Base-by-base conservation (phyloP, 331 rosid genomes). In the Quercus phellos region DNA sequence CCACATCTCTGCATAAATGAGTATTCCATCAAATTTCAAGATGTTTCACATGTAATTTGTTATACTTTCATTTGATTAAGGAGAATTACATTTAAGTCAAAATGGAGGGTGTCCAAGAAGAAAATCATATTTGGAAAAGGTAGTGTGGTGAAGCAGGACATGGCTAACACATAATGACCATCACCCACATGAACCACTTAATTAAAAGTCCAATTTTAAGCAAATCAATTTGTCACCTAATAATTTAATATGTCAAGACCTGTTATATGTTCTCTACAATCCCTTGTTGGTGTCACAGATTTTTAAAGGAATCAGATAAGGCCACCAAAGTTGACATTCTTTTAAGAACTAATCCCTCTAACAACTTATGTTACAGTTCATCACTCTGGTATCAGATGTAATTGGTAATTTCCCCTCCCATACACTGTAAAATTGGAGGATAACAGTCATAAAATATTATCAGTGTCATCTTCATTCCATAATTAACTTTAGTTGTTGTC, bases 1-100 rank as follows among this genome's bases (percentile, higher is more conserved):
- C 85, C 69, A 84, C 74, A 69, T 84, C 83, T 55, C 87, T 84
- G 77, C 78, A 53, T 11, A 79, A 50, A 63, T 7, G 43, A 79
- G 5, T 4, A 22, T 13, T 17, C 53, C 0, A 68, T 73, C 78
- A 72, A 34, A 78, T 17, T 63, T 67, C 64, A 13, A 35, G 51
- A 22, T 18, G 71, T 34, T 66, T 66, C 17, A 32, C 51, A 50
- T 43, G 63, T 43, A 78, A 34, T 14, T 46, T 70, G 29, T 43
- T 70, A n/a, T 29, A 26, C 56, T 63, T 35, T 63, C 4, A 63
- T 63, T 29, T 63, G 53, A 9, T 63, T 34, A 21, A 21, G 55
- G 74, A 53, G 26, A 17, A 35, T 14, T 38, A 8, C 46, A 30
- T n/a, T 60, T 51, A 35, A 55, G 53, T 46, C 53, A 46, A 46